A percentile compares a stretch with the other conserved stretches of the same genome.
Evolutionary conservation across 73 alveolate species (phyloP).

Genomic region (Uronychia setigera): DNA sequence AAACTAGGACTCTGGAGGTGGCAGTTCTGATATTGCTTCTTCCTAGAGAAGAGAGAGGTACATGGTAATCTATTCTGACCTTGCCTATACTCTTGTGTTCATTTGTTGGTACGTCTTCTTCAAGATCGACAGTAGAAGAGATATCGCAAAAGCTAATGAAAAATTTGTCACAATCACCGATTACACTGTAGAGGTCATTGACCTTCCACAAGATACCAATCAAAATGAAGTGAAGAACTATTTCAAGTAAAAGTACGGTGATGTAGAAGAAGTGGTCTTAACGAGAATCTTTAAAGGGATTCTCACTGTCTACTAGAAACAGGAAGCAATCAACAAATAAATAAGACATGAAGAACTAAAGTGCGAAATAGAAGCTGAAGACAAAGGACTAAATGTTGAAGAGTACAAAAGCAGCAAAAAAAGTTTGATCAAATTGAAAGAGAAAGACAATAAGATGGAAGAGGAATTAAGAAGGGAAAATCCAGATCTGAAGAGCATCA

Average conservation of each 20-base stretch:
- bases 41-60: neutral
- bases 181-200: neutral
- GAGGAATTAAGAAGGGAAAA: slow-evolving; percentile 1
- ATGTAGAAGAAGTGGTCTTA: slow-evolving; percentile 9
- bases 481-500: slow-evolving; percentile 13
- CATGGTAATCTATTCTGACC: slow-evolving; percentile 9
- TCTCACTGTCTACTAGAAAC: slow-evolving; percentile 2
- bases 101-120: neutral
- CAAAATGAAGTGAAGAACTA: slow-evolving; percentile 10
- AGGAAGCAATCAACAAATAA: slow-evolving; percentile 12
- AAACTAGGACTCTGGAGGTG: neutral
- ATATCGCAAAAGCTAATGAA: neutral
- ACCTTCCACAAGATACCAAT: neutral
- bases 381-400: neutral
- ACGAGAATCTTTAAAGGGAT: slow-evolving; percentile 14
- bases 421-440: neutral
- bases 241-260: slow-evolving; percentile 10
- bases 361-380: neutral
- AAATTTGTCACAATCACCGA: neutral
- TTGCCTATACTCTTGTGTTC: neutral
- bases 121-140: neutral
- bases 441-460: slow-evolving; percentile 15
- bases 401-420: neutral
- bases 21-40: neutral
- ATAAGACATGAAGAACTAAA: neutral